Percentiles rank a stretch among this genome's conserved stretches.
Conservation (phyloP, 202 grass and related monocot genomes). For the Musa balbisiana region DNA sequence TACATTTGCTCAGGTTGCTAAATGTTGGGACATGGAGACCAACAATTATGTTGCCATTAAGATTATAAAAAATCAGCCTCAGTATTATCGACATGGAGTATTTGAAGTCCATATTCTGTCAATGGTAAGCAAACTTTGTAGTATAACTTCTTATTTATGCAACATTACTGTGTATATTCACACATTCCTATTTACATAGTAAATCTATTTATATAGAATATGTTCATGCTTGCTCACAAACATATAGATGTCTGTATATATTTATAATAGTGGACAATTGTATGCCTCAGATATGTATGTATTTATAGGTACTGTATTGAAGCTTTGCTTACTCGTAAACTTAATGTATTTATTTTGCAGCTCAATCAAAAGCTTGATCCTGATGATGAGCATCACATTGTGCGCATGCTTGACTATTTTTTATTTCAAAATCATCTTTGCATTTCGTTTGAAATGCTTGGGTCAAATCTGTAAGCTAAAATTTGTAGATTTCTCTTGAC, state of each 20-base stretch:
- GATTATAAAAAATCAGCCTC: slow-evolving; percentile 96
- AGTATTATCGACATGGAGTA: slow-evolving; percentile 80
- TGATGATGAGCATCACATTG: slow-evolving; percentile 91
- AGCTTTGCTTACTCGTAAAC: no score
- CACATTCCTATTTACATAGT: no score
- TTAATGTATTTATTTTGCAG: slow-evolving; percentile 29
- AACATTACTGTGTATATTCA: no score
- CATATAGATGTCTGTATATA: no score
- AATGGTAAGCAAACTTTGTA: slow-evolving; percentile 40
- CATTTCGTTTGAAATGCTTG: slow-evolving; percentile 98
- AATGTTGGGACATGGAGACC: slow-evolving; percentile 80
- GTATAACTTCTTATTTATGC: no score
- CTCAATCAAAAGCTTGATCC: slow-evolving; percentile 88
- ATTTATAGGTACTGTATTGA: no score
- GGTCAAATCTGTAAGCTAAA: slow-evolving; percentile 78
- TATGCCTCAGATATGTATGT: no score
- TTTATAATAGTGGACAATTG: no score
- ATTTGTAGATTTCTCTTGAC: background rate
- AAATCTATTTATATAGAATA: no score
- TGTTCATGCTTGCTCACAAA: no score
- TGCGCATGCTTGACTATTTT: slow-evolving; percentile 94
- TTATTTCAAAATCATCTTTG: slow-evolving; percentile 81
- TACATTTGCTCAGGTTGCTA: slow-evolving; percentile 91
- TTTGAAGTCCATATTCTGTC: slow-evolving; percentile 78
- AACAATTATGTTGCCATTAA: slow-evolving; percentile 80